Base-by-base conservation (phyloP, 805 yeast genomes). In the Zygosaccharomyces pseudorouxii region DNA sequence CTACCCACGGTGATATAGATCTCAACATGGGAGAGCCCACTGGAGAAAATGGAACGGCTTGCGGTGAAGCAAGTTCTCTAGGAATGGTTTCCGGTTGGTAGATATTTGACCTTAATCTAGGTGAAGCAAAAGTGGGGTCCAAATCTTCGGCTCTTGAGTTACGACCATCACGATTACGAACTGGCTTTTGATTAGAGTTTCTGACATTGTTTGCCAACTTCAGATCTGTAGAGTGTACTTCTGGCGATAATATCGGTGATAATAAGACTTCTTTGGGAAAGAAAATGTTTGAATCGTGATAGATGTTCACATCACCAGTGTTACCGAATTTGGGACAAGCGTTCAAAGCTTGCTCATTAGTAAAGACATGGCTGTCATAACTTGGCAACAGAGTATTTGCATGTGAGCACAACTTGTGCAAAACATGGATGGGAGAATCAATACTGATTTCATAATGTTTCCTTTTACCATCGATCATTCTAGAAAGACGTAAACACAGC, bases 401-500 rank as follows among this genome's bases (percentile, higher is more conserved):
- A 67, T 85, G 95, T 1, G 88, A 85, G 53, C 96, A 88, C 42
- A 79, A 69, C 5, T 84, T 80, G 42, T 90, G 82, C 44, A 90
- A 70, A 4, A 93, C 74, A 59, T 86, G 95, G 51, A 93, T 82
- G 3, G 99, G 99, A 2, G 97, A 87, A 67, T 93, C 99, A 48
- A 93, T 92, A 50, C 89, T 82, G 39, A 93, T 86, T 70, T 93
- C 99, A 63, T 86, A 93, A 63, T 89, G 97, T 63, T 90, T 93
- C 40, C 95, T 73, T 62, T 87, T 87, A 10, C 72, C 76, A 41
- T 77, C 75, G 38, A 85, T 82, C n/a, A 74, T 62, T 55, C 77
- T 79, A 4, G 96, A 86, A 35, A 93, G 72, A 45, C 98, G 71
- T 45, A 93, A 69, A 54, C 95, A 85, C 12, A 93, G 77, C 68